Conservation (phyloP, 208 protist genomes). For the Acanthamoeba lenticulata region DNA sequence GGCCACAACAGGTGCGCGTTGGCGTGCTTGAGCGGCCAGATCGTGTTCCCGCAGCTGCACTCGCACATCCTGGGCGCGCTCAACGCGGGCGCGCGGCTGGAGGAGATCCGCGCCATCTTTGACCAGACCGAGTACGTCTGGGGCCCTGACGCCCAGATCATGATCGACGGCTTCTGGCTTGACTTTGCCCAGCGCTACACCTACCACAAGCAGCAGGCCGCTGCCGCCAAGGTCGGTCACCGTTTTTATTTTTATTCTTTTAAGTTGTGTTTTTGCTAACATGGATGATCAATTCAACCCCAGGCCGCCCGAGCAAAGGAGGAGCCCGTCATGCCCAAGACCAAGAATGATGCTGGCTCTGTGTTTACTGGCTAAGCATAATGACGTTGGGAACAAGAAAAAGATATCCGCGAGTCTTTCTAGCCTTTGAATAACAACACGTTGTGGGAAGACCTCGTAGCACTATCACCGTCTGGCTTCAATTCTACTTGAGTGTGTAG, state of each 20-base stretch:
- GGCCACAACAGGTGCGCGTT: background rate
- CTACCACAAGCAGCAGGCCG: conserved; percentile 16
- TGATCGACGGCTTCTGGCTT: conserved; percentile 14
- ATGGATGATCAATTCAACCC: background rate
- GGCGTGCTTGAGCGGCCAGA: background rate
- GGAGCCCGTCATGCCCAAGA: background rate
- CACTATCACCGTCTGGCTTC: too few species aligned
- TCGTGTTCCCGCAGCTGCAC: conserved; percentile 21
- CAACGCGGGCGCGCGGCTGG: background rate
- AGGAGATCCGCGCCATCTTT: background rate
- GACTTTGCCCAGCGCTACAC: conserved; percentile 4
- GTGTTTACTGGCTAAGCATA: background rate
- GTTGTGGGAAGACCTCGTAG: too few species aligned
- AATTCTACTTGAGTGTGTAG: too few species aligned
- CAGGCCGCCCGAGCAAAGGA: too few species aligned
- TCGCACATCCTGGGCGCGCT: conserved; percentile 5
- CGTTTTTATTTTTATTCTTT: too few species aligned
- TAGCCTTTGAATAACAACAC: too few species aligned
- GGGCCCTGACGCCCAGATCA: background rate
- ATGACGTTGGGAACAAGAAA: too few species aligned
- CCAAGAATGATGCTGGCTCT: background rate
- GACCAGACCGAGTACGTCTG: conserved; percentile 29
- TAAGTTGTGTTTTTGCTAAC: background rate
- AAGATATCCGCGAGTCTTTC: too few species aligned
- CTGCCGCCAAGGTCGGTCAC: background rate